Base-by-base conservation (phyloP, 306 rosid species). In the Prinsepia uniflora region DNA sequence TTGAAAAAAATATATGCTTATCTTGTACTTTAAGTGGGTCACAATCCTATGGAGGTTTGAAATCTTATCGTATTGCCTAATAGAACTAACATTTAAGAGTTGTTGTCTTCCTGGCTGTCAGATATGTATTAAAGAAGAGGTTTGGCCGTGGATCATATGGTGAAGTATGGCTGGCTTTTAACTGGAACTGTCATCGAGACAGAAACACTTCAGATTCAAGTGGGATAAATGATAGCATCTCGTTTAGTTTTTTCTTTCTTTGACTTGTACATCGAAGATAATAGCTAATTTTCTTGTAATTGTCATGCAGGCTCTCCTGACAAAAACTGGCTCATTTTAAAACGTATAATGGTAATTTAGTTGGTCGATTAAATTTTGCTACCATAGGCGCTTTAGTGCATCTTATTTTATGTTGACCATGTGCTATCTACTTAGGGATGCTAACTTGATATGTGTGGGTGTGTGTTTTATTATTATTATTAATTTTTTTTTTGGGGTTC, bases 61-160 rank as follows among this genome's bases (percentile, higher is more conserved):
- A 74, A 72, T 75, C 6, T 47, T 22, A 36, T 52, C 55, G 20
- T 72, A 36, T 81, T 68, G 60, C 64, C 65, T 45, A 7, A 18
- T 54, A 57, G 58, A 44, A 56, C 60, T 70, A 43, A 71, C 65
- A 46, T 54, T 36, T 71, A 53, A 64, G 72, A 40, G 46, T 18
- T 17, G 20, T 24, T 56, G n/a, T 71, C 75, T 78, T 79, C 58
- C 60, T 78, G 75, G 77, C 80, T 73, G 10, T 63, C 81, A 93
- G 98, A 89, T 93, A 93, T 82, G 81, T 82, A 40, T 75, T 90
- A 39, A 90, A 86, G 82, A 88, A 85, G 88, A 88, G 89, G 78
- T 90, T 90, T 80, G 98, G 92, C 66, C 97, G 92, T 73, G 97
- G 98, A 81, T 90, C 98, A 18, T 93, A 86, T 84, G 98, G 98